These are phyloP conservation scores for Fusarium staphyleae DNA, from an alignment of 2,329 filamentous ascomycete species.

Conservation along the genomic window DNA sequence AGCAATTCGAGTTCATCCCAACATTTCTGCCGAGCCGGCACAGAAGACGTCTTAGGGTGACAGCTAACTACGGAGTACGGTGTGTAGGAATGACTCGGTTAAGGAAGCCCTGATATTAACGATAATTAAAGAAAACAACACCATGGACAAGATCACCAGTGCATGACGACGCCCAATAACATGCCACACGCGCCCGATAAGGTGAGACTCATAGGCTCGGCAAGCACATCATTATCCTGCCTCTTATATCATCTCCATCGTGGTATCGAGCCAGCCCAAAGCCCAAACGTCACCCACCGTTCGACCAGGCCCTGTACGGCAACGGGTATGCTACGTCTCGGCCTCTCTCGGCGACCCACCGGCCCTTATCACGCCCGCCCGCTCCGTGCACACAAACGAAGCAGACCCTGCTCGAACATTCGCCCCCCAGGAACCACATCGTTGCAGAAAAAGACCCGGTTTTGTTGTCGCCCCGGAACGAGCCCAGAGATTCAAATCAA, in stretches of 20 bases:
- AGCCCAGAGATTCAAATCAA: conserved; percentile 29
- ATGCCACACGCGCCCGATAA: conserved; percentile 10
- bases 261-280: conserved; percentile 5
- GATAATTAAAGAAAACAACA: conserved; percentile 13
- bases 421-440: conserved; percentile 24
- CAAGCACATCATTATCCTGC: conserved; percentile 24
- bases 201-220: conserved; percentile 3
- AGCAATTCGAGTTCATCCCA: conserved; percentile 1
- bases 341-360: conserved; percentile 44
- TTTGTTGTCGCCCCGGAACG: conserved; percentile 39
- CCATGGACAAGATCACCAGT: conserved; percentile 28
- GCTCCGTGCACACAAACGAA: neutral
- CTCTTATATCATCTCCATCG: conserved; percentile 14
- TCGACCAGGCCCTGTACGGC: neutral
- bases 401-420: conserved; percentile 16
- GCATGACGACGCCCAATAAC: conserved; percentile 9
- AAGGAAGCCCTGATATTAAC: conserved; percentile 6
- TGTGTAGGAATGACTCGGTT: neutral
- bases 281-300: too few species aligned
- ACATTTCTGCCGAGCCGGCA: conserved; percentile 2
- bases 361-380: conserved; percentile 37
- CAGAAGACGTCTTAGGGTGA: neutral
- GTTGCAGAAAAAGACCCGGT: conserved; percentile 35
- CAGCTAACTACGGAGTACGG: too few species aligned
- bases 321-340: conserved; percentile 36